Conservation (phyloP, 768 basidiomycete genomes). For the Boletellus sp. region DNA sequence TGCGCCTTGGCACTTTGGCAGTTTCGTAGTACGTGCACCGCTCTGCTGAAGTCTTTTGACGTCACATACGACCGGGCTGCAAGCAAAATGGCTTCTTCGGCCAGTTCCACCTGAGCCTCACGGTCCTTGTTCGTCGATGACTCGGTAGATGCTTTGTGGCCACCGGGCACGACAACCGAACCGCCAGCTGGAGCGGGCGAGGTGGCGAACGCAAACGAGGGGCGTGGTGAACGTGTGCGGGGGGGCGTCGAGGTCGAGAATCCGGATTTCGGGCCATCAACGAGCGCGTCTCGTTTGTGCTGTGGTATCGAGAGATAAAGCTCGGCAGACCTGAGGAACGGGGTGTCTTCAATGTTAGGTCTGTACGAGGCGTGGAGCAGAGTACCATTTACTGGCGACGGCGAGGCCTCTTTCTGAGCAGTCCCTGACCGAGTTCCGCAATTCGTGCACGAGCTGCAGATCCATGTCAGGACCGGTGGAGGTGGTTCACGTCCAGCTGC, state of each 20-base stretch:
- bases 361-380: conserved; percentile 8
- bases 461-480: conserved; percentile 35
- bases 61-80: conserved; percentile 74
- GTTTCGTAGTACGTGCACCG: conserved; percentile 56
- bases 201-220: conserved; percentile 34
- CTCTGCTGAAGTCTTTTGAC: conserved; percentile 73
- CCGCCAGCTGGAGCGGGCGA: conserved; percentile 28
- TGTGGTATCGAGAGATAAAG: conserved; percentile 58
- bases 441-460: conserved; percentile 47
- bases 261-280: conserved; percentile 24
- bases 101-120: conserved; percentile 47
- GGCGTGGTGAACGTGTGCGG: conserved; percentile 41
- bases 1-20: conserved; percentile 69
- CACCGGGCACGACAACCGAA: conserved; percentile 28
- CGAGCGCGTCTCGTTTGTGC: conserved; percentile 39
- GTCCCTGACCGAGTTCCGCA: conserved; percentile 63
- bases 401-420: conserved; percentile 70
- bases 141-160: conserved; percentile 4
- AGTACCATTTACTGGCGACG: conserved; percentile 75
- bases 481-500: not conserved
- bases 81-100: conserved; percentile 70
- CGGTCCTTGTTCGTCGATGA: conserved; percentile 27
- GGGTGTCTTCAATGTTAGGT: conserved; percentile 13
- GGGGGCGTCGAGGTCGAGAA: conserved; percentile 64
- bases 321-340: conserved; percentile 64